Percentiles rank a stretch among this genome's conserved stretches.
Conservation (phyloP, 1,284 basidiomycete genomes). For the Amanita bisporigera region DNA sequence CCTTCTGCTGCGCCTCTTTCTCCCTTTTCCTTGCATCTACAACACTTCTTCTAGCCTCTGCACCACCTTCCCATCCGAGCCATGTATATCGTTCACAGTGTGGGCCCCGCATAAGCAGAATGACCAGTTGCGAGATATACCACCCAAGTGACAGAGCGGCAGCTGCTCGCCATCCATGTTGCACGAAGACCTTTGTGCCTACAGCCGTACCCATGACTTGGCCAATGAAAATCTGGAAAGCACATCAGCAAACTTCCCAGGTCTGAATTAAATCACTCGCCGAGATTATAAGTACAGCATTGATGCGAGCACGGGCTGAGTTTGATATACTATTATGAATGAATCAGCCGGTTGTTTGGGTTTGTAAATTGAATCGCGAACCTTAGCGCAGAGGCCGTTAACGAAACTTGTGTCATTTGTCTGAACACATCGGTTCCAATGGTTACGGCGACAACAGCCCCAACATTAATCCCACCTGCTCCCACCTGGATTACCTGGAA, state of each 20-base stretch:
- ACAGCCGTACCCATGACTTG: constrained; percentile 71
- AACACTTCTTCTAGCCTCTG: constrained; percentile 42
- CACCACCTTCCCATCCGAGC: constrained; percentile 62
- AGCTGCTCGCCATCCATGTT: constrained; percentile 63
- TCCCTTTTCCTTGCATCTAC: constrained; percentile 34
- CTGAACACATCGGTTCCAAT: constrained; percentile 52
- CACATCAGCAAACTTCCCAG: background rate
- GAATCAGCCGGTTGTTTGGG: background rate
- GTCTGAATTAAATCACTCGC: constrained; percentile 34
- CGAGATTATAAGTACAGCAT: constrained; percentile 65
- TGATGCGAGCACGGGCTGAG: constrained; percentile 62
- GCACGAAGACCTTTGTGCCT: constrained; percentile 63
- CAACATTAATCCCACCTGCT: constrained; percentile 63
- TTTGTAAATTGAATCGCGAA: constrained; percentile 21
- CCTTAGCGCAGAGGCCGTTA: constrained; percentile 50
- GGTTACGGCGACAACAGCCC: constrained; percentile 55
- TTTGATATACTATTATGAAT: constrained; percentile 53
- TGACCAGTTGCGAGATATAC: constrained; percentile 50
- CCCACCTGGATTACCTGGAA: constrained; percentile 61
- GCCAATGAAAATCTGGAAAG: constrained; percentile 56
- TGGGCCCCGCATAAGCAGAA: constrained; percentile 60
- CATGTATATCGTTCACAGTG: constrained; percentile 57
- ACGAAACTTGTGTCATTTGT: constrained; percentile 52
- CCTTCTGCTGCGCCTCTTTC: background rate
- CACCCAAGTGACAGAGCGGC: constrained; percentile 58